These are phyloP conservation scores for Paramecium biaurelia DNA, from an alignment of 73 alveolate species.

Conservation along the genomic window DNA sequence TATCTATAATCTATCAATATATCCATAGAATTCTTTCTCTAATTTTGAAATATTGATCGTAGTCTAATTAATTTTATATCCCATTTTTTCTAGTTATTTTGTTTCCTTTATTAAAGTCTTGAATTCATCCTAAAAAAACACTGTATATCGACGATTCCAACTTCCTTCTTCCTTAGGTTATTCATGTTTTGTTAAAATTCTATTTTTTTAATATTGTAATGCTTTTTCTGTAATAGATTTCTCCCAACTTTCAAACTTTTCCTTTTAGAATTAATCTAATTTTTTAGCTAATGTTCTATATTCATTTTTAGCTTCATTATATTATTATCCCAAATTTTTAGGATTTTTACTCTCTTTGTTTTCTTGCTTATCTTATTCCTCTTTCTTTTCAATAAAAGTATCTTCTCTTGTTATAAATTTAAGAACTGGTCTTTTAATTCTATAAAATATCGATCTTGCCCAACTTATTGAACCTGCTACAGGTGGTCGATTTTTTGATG, in stretches of 20 bases:
- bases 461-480: slow-evolving; percentile 99
- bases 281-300: slow-evolving; percentile 89
- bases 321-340: slow-evolving; percentile 62
- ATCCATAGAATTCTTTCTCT: slow-evolving; percentile 86
- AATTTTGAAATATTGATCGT: slow-evolving; percentile 92
- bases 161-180: neutral
- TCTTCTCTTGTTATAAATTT: slow-evolving; percentile 72
- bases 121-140: slow-evolving; percentile 89
- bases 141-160: slow-evolving; percentile 67
- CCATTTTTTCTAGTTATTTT: slow-evolving; percentile 83
- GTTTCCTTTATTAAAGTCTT: slow-evolving; percentile 94
- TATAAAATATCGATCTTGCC: slow-evolving; percentile 92
- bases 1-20: slow-evolving; percentile 87
- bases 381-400: neutral
- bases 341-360: slow-evolving; percentile 47
- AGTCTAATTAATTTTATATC: slow-evolving; percentile 88
- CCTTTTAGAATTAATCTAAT: slow-evolving; percentile 85
- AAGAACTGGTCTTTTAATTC: slow-evolving; percentile 94
- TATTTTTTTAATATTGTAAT: slow-evolving; percentile 62
- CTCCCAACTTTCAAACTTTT: slow-evolving; percentile 91
- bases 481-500: slow-evolving; percentile 98
- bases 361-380: slow-evolving; percentile 56
- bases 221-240: slow-evolving; percentile 86
- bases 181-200: neutral
- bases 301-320: slow-evolving; percentile 80